These are phyloP conservation scores for Citrus australasica DNA, from an alignment of 345 rosid species.

Conservation along the genomic window DNA sequence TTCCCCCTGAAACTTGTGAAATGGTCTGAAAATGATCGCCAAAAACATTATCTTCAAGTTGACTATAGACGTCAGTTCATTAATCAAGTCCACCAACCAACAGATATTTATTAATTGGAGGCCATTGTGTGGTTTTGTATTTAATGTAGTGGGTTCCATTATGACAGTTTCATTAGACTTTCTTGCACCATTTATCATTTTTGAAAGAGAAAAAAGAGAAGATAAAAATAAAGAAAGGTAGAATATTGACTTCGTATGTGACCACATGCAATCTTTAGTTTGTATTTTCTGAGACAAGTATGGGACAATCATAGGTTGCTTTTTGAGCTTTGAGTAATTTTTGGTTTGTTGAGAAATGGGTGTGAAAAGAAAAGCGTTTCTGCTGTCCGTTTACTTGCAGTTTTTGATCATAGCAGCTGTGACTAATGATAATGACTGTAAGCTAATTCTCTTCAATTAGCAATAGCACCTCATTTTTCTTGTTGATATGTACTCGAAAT, in stretches of 20 bases:
- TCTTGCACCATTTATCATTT: background rate
- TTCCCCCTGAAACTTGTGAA: background rate
- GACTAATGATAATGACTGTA: background rate
- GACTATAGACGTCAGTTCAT: background rate
- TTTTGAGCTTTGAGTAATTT: background rate
- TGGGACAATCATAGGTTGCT: background rate
- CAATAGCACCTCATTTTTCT: background rate
- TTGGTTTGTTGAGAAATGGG: background rate
- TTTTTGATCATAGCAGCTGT: constrained; percentile 4
- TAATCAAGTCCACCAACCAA: background rate
- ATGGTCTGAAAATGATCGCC: background rate
- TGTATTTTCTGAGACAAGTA: background rate
- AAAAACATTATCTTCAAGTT: background rate
- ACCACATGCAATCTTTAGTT: background rate
- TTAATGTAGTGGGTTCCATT: background rate
- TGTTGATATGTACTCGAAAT: background rate
- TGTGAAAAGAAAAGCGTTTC: background rate
- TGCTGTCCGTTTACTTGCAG: constrained; percentile 2
- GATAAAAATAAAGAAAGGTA: background rate
- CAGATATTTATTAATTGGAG: background rate
- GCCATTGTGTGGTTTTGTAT: background rate
- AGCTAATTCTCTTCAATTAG: background rate
- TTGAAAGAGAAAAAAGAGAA: no score
- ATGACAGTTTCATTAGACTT: background rate
- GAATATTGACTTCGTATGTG: background rate